Percentiles rank a stretch among this genome's conserved stretches.
Evolutionary conservation across 2,329 filamentous ascomycete species (phyloP).

Genomic region (Mycogone perniciosa): DNA sequence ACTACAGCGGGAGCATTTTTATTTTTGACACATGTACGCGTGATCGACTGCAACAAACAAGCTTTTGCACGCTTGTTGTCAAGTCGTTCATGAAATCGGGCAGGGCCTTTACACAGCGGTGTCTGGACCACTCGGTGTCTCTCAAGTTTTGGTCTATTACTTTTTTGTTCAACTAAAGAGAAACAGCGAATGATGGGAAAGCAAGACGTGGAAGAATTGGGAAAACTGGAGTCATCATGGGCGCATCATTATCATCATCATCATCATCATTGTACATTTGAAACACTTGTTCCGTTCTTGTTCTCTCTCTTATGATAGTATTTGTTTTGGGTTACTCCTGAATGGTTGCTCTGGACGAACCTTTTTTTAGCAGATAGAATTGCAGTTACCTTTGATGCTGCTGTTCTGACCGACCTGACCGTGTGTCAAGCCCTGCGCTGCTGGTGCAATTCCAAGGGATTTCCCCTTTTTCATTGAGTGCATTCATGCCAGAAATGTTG

Average conservation of each 20-base stretch:
- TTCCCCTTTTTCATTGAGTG: neutral
- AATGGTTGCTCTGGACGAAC: constrained; percentile 2
- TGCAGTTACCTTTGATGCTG: constrained; percentile 12
- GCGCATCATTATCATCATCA: constrained; percentile 19
- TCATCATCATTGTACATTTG: constrained; percentile 14
- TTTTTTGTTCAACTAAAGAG: constrained; percentile 6
- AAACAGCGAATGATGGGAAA: constrained; percentile 17
- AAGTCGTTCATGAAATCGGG: no score
- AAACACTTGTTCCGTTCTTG: constrained; percentile 3
- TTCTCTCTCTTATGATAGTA: constrained; percentile 2
- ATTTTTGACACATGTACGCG: neutral
- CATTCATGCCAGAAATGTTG: neutral
- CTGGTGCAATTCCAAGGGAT: no score
- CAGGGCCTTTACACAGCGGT: no score
- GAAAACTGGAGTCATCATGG: constrained; percentile 20
- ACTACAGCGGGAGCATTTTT: neutral
- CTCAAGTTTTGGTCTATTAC: constrained; percentile 5
- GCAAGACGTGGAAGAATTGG: constrained; percentile 16
- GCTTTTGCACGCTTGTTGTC: no score
- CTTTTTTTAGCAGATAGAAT: constrained; percentile 22
- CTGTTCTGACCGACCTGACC: no score
- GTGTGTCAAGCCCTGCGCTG: no score
- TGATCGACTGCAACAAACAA: no score
- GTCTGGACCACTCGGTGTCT: neutral
- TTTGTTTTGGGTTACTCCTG: neutral